phyloP scores from a whole-genome alignment of 495 filamentous ascomycete species.

The Bombardia bombarda region DNA sequence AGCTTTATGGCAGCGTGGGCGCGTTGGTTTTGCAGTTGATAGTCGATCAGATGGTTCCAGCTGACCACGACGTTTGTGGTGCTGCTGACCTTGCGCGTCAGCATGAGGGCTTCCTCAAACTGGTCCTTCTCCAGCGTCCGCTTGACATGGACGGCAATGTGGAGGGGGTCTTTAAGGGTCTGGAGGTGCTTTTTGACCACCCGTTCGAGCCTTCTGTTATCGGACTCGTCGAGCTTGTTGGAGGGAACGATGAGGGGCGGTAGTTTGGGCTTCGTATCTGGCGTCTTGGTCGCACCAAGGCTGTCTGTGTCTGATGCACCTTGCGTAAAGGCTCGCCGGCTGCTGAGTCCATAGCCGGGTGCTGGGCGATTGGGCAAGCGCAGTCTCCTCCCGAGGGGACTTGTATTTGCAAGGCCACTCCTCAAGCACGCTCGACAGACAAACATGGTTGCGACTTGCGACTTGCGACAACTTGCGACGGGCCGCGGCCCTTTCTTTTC shows the following conservation, averaged over 20 bases:
- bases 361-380: not conserved
- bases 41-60: slow-evolving; percentile 82
- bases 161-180: slow-evolving; percentile 57
- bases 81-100: slow-evolving; percentile 61
- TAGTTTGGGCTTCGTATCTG: slow-evolving; percentile 1
- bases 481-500: not conserved
- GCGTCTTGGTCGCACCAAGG: not conserved
- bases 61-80: slow-evolving; percentile 54
- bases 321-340: not conserved
- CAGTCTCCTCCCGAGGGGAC: slow-evolving; percentile 2
- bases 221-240: not conserved
- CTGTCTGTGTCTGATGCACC: not conserved
- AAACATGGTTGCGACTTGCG: slow-evolving; percentile 24
- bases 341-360: not conserved
- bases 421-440: slow-evolving; percentile 30
- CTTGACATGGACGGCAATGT: slow-evolving; percentile 55
- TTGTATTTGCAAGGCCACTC: slow-evolving; percentile 8
- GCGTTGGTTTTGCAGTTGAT: slow-evolving; percentile 50
- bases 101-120: slow-evolving; percentile 51
- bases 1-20: slow-evolving; percentile 60
- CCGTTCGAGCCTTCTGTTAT: slow-evolving; percentile 15
- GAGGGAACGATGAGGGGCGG: not conserved
- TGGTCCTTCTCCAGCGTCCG: slow-evolving; percentile 45
- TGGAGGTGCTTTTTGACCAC: slow-evolving; percentile 47
- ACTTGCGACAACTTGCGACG: not conserved